Percentiles rank a stretch among this genome's conserved stretches.
These are phyloP conservation scores for Kurtzmaniella cleridarum DNA, from an alignment of 805 yeast genomes.

Conservation along the genomic window DNA sequence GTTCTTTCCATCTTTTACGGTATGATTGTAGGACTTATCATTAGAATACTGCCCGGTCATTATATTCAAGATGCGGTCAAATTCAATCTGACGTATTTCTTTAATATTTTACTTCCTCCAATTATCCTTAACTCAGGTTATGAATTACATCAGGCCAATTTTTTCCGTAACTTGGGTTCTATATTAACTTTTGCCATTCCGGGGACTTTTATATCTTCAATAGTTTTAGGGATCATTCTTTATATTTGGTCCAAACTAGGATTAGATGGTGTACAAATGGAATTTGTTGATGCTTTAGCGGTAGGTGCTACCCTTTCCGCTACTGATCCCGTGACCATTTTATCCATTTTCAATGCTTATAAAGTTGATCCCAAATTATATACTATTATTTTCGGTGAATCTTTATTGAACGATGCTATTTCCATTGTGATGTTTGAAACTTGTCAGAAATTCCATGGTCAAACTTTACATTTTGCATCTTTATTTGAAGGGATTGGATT, in stretches of 20 bases:
- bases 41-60: conserved; percentile 91
- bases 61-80: conserved; percentile 96
- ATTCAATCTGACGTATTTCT: conserved; percentile 89
- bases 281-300: conserved; percentile 94
- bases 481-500: conserved; percentile 91
- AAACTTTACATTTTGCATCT: conserved; percentile 63
- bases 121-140: conserved; percentile 95
- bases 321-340: conserved; percentile 95
- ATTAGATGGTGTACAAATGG: conserved; percentile 77
- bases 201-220: conserved; percentile 89
- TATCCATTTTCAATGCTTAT: conserved; percentile 94
- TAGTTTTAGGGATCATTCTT: conserved; percentile 83
- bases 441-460: conserved; percentile 92
- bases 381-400: conserved; percentile 96
- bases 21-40: conserved; percentile 88
- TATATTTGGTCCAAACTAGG: conserved; percentile 91
- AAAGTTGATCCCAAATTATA: conserved; percentile 97
- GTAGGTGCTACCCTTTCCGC: conserved; percentile 98
- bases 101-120: conserved; percentile 91
- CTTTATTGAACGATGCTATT: conserved; percentile 92
- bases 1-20: conserved; percentile 95
- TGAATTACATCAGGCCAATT: conserved; percentile 92
- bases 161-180: conserved; percentile 86
- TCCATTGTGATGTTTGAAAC: conserved; percentile 99
- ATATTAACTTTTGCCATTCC: conserved; percentile 93